Evolutionary conservation across 108 stramenopile genomes (phyloP).

Genomic region (Ochromonas danica): DNA sequence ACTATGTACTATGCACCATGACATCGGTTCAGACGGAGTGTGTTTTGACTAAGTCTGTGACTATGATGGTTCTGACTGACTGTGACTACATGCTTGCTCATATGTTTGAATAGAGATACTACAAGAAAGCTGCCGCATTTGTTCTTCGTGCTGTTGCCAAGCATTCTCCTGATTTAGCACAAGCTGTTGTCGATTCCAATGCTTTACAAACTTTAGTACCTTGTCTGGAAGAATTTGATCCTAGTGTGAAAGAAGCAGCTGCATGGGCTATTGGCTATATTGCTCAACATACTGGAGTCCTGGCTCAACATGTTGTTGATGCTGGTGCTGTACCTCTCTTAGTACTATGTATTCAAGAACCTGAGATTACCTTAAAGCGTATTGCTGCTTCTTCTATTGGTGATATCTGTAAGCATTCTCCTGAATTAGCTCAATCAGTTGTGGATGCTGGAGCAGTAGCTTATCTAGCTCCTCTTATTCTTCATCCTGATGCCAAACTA

Average conservation of each 20-base stretch:
- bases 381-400: conserved; percentile 65
- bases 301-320: conserved; percentile 67
- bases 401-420: conserved; percentile 70
- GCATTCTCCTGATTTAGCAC: conserved; percentile 67
- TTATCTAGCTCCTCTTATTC: conserved; percentile 66
- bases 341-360: conserved; percentile 70
- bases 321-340: conserved; percentile 67
- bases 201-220: conserved; percentile 65
- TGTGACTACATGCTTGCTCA: too few relatives aligned
- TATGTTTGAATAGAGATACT: conserved; percentile 56
- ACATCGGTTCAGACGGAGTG: too few relatives aligned
- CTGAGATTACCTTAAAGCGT: conserved; percentile 69
- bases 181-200: conserved; percentile 66
- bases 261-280: conserved; percentile 74
- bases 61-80: too few relatives aligned
- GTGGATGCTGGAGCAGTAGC: conserved; percentile 69
- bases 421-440: conserved; percentile 68
- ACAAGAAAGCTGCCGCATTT: conserved; percentile 69
- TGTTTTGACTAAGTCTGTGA: too few relatives aligned
- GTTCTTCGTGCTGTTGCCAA: conserved; percentile 67
- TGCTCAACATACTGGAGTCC: conserved; percentile 63
- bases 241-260: conserved; percentile 66
- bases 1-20: too few relatives aligned
- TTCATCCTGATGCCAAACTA: conserved; percentile 67
- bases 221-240: conserved; percentile 69